Base-by-base conservation (phyloP, 176 grass and related monocot species). In the Oryza officinalis region DNA sequence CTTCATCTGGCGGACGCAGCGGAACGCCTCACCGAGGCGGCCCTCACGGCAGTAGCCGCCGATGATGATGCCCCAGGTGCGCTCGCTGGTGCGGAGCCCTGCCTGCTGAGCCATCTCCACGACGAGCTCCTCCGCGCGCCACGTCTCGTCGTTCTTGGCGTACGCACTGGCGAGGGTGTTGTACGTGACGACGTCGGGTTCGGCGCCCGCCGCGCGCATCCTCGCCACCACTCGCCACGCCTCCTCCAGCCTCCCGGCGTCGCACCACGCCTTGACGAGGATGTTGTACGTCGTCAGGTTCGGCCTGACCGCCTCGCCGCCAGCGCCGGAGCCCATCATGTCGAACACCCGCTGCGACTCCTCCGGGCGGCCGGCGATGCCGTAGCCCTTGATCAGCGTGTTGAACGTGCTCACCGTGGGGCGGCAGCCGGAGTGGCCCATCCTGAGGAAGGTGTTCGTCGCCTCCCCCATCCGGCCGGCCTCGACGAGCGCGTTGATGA, bases 201-300 rank as follows among this genome's bases (percentile, higher is more conserved):
- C 57, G n/a, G 90, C 27, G 33, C 89, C 87, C 78, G 49, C 44
- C 44, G 80, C 79, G 13, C 75, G 71, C 96, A 98, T 98, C 79
- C 88, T 85, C 31, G 81, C 25, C 66, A 94, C 47, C 3, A 88
- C 65, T 37, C 84, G 69, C 93, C 93, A 98, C 41, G 93, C 96
- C 86, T 90, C 83, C 66, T 79, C 83, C 63, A 98, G 65, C 45
- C 86, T 93, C 86, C 90, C 43, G 5, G 71, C 59, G 83, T 98
- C 93, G 72, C 96, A 98, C 96, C 96, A 98, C 57, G 87, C 93
- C 84, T 95, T 98, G 15, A 98, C 91, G n/a, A 95, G 89, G 64
- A 93, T 95, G 78, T 98, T 98, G 87, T 90, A 95, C 64, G 93
- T 95, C 28, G 86, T 93, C 69, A 91, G 87, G 83, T 79, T 93